Conservation (phyloP, 129 eudicot genomes). For the Dittrichia graveolens region DNA sequence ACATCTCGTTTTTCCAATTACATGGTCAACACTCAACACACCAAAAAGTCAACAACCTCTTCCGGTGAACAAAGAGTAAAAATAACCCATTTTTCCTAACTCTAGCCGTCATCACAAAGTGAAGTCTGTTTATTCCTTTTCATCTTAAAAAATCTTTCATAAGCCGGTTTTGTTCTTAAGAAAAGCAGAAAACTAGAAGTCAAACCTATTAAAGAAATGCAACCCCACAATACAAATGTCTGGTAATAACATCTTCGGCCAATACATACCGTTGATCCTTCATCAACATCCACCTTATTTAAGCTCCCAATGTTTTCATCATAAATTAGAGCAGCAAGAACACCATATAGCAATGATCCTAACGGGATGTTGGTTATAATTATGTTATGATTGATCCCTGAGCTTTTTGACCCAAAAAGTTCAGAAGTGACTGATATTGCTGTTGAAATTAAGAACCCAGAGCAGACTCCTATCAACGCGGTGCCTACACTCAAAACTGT, state of each 20-base stretch:
- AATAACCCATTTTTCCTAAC: neutral
- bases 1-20: neutral
- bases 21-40: conserved; percentile 12
- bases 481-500: conserved; percentile 44
- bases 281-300: conserved; percentile 25
- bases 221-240: conserved; percentile 65
- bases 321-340: conserved; percentile 58
- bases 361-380: conserved; percentile 75
- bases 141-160: conserved; percentile 35
- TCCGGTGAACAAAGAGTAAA: neutral
- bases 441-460: conserved; percentile 70
- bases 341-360: conserved; percentile 67
- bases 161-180: conserved; percentile 57
- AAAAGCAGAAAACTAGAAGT: conserved; percentile 54
- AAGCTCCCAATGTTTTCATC: conserved; percentile 41
- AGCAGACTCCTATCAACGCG: conserved; percentile 59
- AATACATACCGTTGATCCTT: conserved; percentile 50
- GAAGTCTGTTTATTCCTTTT: conserved; percentile 24
- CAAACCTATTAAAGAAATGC: conserved; percentile 55
- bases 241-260: conserved; percentile 58
- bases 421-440: conserved; percentile 76
- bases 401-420: conserved; percentile 67
- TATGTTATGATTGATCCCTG: conserved; percentile 72
- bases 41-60: conserved; percentile 19
- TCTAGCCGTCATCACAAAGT: conserved; percentile 5